Evolutionary conservation across 2,329 filamentous ascomycete species (phyloP), one percentile per base, ranked within the genome.

Genomic region (Pezicula neosporulosa): DNA sequence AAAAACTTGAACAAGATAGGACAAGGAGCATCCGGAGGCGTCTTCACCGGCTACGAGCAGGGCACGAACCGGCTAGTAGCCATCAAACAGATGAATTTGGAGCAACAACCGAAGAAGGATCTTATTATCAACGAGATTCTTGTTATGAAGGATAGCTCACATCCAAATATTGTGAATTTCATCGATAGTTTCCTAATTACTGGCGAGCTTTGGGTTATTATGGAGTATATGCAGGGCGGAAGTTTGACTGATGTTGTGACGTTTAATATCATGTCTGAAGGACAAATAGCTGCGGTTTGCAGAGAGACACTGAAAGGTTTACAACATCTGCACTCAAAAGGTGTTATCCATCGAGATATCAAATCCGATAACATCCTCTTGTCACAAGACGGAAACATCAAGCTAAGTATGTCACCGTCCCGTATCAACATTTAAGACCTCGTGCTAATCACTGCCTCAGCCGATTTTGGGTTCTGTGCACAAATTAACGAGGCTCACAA

Each of bases 201-300:
- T 12, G 89, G 93, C 41, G 94, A 97, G 69, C 76, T 99, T 28
- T 99, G 94, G 94, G 94, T 99, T 1, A 90, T 97, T 33, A 99
- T 99, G 94, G 94, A 99, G 72, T 99, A 93, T 66, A 99, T 99
- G 94, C 93, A 99, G 70, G 94, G 94, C 53, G 94, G 94, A 56
- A 97, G 91, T 71, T 76, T 99, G 68, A 99, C 94, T 10, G 94
- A 99, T 70, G 94, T 99, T 49, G 94, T 99, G 51, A 99, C 94
- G 3, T 97, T 96, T 73, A 97, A 97, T 72, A 96, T 97, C 66
- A 97, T 99, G 94, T 93, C 88, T 7, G 94, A 99, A 70, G 90
- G 90, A 3, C 94, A 97, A 72, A 97, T 99, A 65, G 92, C 94
- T 9, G 90, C 92, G 2, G 93, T 99, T 18, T 97, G 93, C 72